These are phyloP conservation scores for Prunus davidiana DNA, from an alignment of 306 rosid species.

Conservation along the genomic window DNA sequence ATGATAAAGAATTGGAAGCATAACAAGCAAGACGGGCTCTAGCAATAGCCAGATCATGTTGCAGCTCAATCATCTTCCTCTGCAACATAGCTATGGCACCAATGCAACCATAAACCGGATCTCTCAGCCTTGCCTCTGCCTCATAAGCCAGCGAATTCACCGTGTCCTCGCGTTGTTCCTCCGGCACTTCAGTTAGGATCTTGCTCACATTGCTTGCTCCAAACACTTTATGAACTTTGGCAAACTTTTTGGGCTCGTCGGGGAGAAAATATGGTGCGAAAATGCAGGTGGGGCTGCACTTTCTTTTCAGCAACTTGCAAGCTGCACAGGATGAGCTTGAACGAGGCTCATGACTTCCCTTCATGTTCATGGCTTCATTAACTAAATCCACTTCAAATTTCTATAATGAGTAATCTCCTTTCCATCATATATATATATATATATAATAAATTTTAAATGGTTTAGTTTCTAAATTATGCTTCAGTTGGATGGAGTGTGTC, in stretches of 20 bases:
- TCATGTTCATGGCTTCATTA: conserved; percentile 58
- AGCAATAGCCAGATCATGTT: conserved; percentile 74
- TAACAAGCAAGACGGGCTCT: conserved; percentile 75
- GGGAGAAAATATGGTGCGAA: conserved; percentile 85
- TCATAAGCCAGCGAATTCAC: conserved; percentile 84
- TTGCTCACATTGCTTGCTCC: conserved; percentile 98
- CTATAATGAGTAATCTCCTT: conserved; percentile 3
- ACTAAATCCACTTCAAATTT: neutral
- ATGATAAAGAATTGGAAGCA: conserved; percentile 16
- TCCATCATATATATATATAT: conserved; percentile 3
- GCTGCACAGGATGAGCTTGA: conserved; percentile 93
- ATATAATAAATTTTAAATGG: neutral
- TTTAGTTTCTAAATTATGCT: neutral
- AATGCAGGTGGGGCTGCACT: conserved; percentile 73
- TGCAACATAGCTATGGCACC: conserved; percentile 78
- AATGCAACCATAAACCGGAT: conserved; percentile 96
- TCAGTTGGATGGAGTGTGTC: neutral
- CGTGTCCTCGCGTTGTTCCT: conserved; percentile 76
- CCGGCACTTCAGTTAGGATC: conserved; percentile 77
- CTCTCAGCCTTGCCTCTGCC: conserved; percentile 78
- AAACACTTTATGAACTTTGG: conserved; percentile 89
- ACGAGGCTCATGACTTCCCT: conserved; percentile 65
- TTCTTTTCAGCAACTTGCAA: conserved; percentile 79
- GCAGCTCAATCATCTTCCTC: conserved; percentile 68
- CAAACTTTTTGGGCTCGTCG: conserved; percentile 76